Evolutionary conservation across 192 early-diverging fungal genomes (phyloP).

Genomic region (Coemansia sp.): DNA sequence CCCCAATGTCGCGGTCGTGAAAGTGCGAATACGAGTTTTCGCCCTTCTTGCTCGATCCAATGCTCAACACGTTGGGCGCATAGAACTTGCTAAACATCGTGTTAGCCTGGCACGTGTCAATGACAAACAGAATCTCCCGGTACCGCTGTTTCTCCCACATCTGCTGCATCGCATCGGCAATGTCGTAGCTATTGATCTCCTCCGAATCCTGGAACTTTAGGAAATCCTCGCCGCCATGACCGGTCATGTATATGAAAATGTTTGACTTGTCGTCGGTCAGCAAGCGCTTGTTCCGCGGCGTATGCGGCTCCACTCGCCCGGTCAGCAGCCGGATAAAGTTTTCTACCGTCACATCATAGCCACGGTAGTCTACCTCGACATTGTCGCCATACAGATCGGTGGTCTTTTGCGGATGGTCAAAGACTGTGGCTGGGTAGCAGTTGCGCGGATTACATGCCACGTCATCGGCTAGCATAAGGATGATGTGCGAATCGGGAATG

Average conservation of each 20-base stretch:
- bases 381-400: slow-evolving; percentile 95
- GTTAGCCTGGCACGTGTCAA: slow-evolving; percentile 98
- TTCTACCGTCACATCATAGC: slow-evolving; percentile 99
- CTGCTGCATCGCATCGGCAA: slow-evolving; percentile 95
- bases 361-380: slow-evolving; percentile 97
- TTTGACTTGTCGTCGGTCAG: slow-evolving; percentile 95
- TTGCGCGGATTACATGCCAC: slow-evolving; percentile 98
- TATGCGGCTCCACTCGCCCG: slow-evolving; percentile 72
- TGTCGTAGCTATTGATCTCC: slow-evolving; percentile 92
- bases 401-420: slow-evolving; percentile 75
- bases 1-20: slow-evolving; percentile 86
- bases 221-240: slow-evolving; percentile 98
- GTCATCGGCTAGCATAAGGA: slow-evolving; percentile 99
- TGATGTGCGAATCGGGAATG: slow-evolving; percentile 97
- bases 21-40: slow-evolving; percentile 87
- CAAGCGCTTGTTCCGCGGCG: slow-evolving; percentile 90
- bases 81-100: slow-evolving; percentile 93
- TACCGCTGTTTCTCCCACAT: slow-evolving; percentile 97
- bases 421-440: slow-evolving; percentile 86
- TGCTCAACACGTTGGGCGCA: slow-evolving; percentile 89
- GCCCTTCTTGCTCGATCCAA: slow-evolving; percentile 77
- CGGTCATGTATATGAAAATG: slow-evolving; percentile 97
- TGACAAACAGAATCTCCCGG: slow-evolving; percentile 97
- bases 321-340: slow-evolving; percentile 96
- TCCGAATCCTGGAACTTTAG: slow-evolving; percentile 99